These are phyloP conservation scores for Blepharisma stoltei DNA, from an alignment of 73 alveolate genomes.

Conservation along the genomic window DNA sequence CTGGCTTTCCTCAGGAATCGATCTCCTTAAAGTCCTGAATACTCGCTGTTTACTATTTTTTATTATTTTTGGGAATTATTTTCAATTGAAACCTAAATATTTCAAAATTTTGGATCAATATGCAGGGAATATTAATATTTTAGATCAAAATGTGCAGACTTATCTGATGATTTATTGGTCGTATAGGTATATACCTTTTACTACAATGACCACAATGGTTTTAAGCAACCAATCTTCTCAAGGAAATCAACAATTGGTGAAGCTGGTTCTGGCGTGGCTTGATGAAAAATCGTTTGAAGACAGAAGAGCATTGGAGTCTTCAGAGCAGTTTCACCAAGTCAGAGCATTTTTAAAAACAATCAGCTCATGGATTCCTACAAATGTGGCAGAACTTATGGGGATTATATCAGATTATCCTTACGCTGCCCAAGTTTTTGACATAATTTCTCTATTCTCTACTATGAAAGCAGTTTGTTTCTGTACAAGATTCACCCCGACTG, in stretches of 20 bases:
- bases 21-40: not conserved
- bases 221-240: not conserved
- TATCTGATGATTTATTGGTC: not conserved
- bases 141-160: not conserved
- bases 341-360: not conserved
- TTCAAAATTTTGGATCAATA: not conserved
- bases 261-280: not conserved
- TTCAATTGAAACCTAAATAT: not conserved
- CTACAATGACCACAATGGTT: not conserved
- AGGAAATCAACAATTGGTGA: not conserved
- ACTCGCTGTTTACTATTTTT: not conserved
- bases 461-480: not conserved
- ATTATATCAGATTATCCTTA: not conserved
- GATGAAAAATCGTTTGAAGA: conserved; percentile 2
- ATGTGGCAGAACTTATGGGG: not conserved
- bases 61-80: not conserved
- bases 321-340: not conserved
- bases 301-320: not conserved
- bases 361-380: not conserved
- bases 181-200: not conserved
- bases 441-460: not conserved
- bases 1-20: conserved; percentile 1
- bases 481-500: not conserved
- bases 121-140: not conserved
- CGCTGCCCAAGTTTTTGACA: conserved; percentile 10